Evolutionary conservation across 2,329 filamentous ascomycete species (phyloP).

Genomic region (Coniochaeta sp.): DNA sequence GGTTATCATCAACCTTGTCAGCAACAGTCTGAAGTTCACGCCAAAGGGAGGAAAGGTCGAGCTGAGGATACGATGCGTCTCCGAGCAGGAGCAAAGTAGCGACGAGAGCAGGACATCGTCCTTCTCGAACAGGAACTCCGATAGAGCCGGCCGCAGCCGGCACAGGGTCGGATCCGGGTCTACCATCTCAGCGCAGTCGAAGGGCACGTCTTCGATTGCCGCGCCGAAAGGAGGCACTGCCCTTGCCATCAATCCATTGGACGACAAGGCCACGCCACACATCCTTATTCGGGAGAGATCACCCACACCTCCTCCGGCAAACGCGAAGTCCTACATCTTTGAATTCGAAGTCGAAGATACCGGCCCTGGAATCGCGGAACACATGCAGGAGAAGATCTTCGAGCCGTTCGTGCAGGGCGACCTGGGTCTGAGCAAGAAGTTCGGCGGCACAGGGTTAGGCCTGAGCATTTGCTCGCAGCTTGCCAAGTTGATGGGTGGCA

Average conservation of each 20-base stretch:
- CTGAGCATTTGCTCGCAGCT: slow-evolving; percentile 86
- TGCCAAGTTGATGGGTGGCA: slow-evolving; percentile 74
- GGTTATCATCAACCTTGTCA: slow-evolving; percentile 89
- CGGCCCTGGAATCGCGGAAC: slow-evolving; percentile 74
- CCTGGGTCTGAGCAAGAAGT: slow-evolving; percentile 80
- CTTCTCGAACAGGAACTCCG: slow-evolving; percentile 37
- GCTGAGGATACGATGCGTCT: slow-evolving; percentile 67
- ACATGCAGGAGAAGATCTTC: slow-evolving; percentile 77
- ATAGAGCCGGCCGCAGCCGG: slow-evolving; percentile 32
- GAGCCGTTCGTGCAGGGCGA: slow-evolving; percentile 96
- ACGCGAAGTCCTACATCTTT: slow-evolving; percentile 63
- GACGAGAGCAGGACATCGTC: slow-evolving; percentile 46
- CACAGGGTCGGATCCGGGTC: slow-evolving; percentile 42
- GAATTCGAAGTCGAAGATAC: slow-evolving; percentile 87
- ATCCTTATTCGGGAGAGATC: slow-evolving; percentile 46
- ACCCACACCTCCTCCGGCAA: slow-evolving; percentile 51
- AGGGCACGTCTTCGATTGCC: slow-evolving; percentile 21
- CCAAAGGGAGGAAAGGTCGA: slow-evolving; percentile 67
- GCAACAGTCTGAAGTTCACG: slow-evolving; percentile 89
- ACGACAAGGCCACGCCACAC: slow-evolving; percentile 44
- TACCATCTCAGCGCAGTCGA: slow-evolving; percentile 43
- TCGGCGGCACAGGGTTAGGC: slow-evolving; percentile 80
- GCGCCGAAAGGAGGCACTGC: slow-evolving; percentile 38
- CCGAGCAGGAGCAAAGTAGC: slow-evolving; percentile 42
- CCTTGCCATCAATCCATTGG: slow-evolving; percentile 56